Base-by-base conservation (phyloP, 2,329 filamentous ascomycete species). In the Akanthomyces muscarius region DNA sequence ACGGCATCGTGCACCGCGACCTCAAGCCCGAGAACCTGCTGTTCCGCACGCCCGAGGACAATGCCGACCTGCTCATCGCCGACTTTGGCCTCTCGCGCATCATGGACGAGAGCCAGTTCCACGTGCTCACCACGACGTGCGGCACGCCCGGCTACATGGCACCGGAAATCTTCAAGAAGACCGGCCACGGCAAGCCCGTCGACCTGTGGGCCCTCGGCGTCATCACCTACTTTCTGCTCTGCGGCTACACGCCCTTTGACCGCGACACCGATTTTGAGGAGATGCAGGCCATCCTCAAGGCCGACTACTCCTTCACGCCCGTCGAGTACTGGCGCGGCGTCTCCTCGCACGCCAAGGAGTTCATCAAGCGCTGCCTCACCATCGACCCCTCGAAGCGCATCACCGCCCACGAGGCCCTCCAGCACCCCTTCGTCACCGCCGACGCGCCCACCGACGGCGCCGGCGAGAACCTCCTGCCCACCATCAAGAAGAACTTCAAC, bases 101-200 rank as follows among this genome's bases (percentile, higher is more conserved):
- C 77, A 98, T 99, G 94, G 95, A 99, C 73, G 95, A 98, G 77
- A 92, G 97, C 77, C 91, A 97, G 74, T 98, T 98, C 76, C 95
- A 98, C 74, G 94, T 98, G 36, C 80, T 99, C 66, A 99, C 95
- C 13, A 99, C 95, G 0, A 99, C 95, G 1, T 99, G 95, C 74
- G 95, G 95, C 64, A 99, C 95, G 1, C 95, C 95, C 4, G 95
- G 95, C 55, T 99, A 99, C 78, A 99, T 99, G 95, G 95, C 95
- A 2, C 95, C 95, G 25, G 95, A 99, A 76, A 99, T 99, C 71
- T 99, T 99, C 80, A 97, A 97, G 77, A 99, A 99, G 82, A 93
- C 90, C 8, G 95, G 95, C 30, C 95, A 99, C 75, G 95, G 95
- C 66, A 99, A 98, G 77, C 93, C 95, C 69, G 95, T 99, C 60